These are phyloP conservation scores for Penicillium occitanis DNA, from an alignment of 2,329 filamentous ascomycete species.

Conservation along the genomic window DNA sequence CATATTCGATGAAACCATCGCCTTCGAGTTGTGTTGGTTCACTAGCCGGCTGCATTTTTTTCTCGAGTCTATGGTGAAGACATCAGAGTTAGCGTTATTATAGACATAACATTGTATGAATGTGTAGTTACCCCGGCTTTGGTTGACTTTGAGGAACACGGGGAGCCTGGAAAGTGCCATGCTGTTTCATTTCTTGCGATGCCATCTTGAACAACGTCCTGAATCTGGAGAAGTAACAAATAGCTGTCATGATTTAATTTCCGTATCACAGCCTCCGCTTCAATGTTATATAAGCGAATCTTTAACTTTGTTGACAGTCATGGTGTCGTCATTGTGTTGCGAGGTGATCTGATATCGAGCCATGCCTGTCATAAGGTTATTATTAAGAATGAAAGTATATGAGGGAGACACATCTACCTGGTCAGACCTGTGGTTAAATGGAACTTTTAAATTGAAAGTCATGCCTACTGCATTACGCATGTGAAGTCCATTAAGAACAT, in stretches of 20 bases:
- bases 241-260: neutral
- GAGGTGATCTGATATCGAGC: constrained; percentile 6
- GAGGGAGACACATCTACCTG: neutral
- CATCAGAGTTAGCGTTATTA: neutral
- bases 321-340: constrained; percentile 30
- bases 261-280: neutral
- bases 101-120: neutral
- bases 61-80: constrained; percentile 23
- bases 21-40: constrained; percentile 37
- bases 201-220: constrained; percentile 22
- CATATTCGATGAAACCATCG: constrained; percentile 37
- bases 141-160: constrained; percentile 27
- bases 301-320: constrained; percentile 21
- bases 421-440: neutral
- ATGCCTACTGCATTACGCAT: neutral
- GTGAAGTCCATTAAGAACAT: neutral
- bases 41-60: constrained; percentile 32
- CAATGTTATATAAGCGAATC: neutral
- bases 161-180: constrained; percentile 29
- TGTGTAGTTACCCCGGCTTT: constrained; percentile 30
- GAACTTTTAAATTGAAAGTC: neutral
- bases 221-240: neutral
- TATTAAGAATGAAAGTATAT: neutral
- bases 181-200: constrained; percentile 27
- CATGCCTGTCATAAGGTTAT: neutral